A percentile compares a stretch with the other conserved stretches of the same genome.
Evolutionary conservation across 2,329 filamentous ascomycete genomes (phyloP).

Genomic region (Atkinsonella texensis): DNA sequence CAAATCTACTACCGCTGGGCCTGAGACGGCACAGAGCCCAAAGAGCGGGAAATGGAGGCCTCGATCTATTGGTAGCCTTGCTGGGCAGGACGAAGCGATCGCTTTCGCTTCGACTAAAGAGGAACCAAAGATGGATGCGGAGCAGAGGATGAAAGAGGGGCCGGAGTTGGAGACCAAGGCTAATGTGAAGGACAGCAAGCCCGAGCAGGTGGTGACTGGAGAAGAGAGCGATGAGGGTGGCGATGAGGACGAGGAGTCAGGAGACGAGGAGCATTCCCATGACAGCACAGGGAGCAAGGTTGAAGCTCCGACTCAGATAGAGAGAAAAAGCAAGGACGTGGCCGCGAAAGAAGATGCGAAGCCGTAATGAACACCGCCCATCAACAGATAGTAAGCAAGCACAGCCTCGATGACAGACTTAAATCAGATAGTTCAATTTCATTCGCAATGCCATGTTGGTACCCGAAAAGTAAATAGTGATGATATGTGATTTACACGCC

Average conservation of each 20-base stretch:
- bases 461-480: background rate
- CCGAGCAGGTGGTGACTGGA: background rate
- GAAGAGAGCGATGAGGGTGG: slow-evolving; percentile 17
- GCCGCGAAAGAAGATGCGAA: slow-evolving; percentile 7
- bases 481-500: slow-evolving; percentile 5
- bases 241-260: slow-evolving; percentile 11
- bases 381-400: background rate
- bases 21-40: slow-evolving; percentile 9
- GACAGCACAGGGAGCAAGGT: slow-evolving; percentile 12
- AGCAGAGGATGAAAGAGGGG: slow-evolving; percentile 28
- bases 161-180: slow-evolving; percentile 18
- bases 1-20: slow-evolving; percentile 5
- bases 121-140: slow-evolving; percentile 23
- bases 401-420: background rate
- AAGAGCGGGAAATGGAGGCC: slow-evolving; percentile 8
- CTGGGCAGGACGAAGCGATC: slow-evolving; percentile 11
- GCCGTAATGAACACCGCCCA: background rate
- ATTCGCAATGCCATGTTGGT: background rate
- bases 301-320: background rate
- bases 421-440: background rate
- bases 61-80: slow-evolving; percentile 12
- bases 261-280: slow-evolving; percentile 13
- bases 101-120: slow-evolving; percentile 22
- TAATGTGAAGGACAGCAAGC: background rate
- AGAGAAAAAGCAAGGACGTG: slow-evolving; percentile 12